These are phyloP conservation scores for Isatis tinctoria DNA, from an alignment of 345 rosid genomes.

Conservation along the genomic window DNA sequence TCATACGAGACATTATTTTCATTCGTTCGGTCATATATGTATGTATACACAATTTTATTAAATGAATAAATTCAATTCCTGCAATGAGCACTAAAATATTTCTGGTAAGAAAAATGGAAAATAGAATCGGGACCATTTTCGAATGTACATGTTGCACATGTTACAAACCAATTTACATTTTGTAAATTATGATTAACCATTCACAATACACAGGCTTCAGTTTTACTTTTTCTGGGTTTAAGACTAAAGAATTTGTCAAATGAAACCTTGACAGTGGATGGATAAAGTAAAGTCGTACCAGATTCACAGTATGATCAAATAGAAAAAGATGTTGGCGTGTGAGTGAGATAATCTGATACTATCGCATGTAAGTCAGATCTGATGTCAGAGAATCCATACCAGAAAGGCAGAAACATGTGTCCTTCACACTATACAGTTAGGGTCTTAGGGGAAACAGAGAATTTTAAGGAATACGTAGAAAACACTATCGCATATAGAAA, in stretches of 20 bases:
- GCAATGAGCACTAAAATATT: not conserved
- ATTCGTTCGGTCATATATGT: conserved; percentile 2
- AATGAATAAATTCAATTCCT: not conserved
- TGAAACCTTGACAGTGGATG: not conserved
- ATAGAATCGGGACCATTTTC: too few species aligned
- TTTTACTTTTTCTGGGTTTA: not conserved
- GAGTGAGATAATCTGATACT: conserved; percentile 7
- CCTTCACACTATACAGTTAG: conserved; percentile 10
- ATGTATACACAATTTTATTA: not conserved
- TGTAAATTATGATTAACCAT: not conserved
- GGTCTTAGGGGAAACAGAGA: not conserved
- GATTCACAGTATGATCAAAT: not conserved
- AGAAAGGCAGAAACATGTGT: conserved; percentile 5
- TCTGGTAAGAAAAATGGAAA: too few species aligned
- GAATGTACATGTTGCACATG: too few species aligned
- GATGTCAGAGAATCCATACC: conserved; percentile 20
- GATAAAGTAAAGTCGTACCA: not conserved
- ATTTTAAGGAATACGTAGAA: not conserved
- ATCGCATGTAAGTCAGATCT: conserved; percentile 3
- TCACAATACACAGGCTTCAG: not conserved
- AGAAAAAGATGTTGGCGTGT: not conserved
- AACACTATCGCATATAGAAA: conserved; percentile 8
- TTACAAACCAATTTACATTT: not conserved
- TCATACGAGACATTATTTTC: not conserved
- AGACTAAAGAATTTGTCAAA: not conserved